phyloP scores from a whole-genome alignment of 345 rosid species.

The Lepidium africanum region DNA sequence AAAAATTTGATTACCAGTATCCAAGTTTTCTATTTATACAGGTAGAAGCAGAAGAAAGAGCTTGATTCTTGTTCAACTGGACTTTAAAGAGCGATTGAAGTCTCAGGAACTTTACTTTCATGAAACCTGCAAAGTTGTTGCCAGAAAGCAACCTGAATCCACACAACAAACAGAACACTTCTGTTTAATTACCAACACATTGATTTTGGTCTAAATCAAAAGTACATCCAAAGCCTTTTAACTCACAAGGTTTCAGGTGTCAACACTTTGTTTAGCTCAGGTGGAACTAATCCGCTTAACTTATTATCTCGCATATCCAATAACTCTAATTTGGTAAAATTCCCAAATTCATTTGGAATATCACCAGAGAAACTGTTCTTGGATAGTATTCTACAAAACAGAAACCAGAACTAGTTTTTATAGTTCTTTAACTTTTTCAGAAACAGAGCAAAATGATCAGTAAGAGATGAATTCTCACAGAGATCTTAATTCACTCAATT shows the following conservation, averaged over 20 bases:
- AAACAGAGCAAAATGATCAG: background rate
- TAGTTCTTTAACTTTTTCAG: background rate
- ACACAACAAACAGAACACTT: background rate
- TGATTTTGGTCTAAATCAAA: background rate
- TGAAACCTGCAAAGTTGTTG: conserved; percentile 55
- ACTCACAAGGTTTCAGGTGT: conserved; percentile 72
- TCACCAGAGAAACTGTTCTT: conserved; percentile 54
- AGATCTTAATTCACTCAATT: conserved; percentile 52
- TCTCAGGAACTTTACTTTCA: conserved; percentile 41
- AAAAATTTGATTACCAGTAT: conserved; percentile 38
- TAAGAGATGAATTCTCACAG: conserved; percentile 43
- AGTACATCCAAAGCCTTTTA: background rate
- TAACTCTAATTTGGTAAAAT: conserved; percentile 42
- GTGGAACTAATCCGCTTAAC: conserved; percentile 62
- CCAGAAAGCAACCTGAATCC: conserved; percentile 59
- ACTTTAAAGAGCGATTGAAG: conserved; percentile 47
- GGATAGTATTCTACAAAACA: conserved; percentile 39
- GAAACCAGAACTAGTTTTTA: background rate
- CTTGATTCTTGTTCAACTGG: conserved; percentile 45
- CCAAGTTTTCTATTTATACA: conserved; percentile 54
- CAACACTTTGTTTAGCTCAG: conserved; percentile 34
- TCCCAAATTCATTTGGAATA: conserved; percentile 65
- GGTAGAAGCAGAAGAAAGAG: conserved; percentile 18
- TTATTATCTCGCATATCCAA: conserved; percentile 71
- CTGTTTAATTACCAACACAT: background rate